Evolutionary conservation across 257 asterid genomes (phyloP), one percentile per base, ranked within the genome.

Genomic region (Solanum medicagineum): DNA sequence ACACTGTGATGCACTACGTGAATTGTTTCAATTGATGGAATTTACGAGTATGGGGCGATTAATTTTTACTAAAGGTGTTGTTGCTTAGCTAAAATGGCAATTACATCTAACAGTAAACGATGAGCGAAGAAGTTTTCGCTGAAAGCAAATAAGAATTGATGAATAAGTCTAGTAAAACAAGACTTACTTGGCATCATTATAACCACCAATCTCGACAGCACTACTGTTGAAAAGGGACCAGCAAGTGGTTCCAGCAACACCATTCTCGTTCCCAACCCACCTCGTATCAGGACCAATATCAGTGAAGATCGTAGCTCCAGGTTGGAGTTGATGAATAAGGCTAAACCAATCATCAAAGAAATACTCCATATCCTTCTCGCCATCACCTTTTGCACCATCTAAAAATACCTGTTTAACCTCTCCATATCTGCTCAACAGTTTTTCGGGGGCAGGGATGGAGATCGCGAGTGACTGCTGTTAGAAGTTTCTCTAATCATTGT

Each of bases 201-300:
- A 10, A 79, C 66, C 92, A 10, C 98, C 98, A 66, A 96, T 93
- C 81, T 89, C 84, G 9, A 90, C 91, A 42, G 56, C 85, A 87
- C 95, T 97, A 13, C 85, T 20, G 82, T 97, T 97, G 91, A 94
- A 94, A 83, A 92, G 98, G 69, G 99, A 97, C 98, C 99, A 97
- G 87, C 97, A 97, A 86, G 99, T 95, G 17, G 87, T 88, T 65
- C 94, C 94, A 49, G 98, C 95, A 88, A 86, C 87, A 63, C 98
- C 99, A 70, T 85, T 90, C 86, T 97, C 99, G 53, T 95, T 93
- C 29, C 99, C 99, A 15, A 97, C 91, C 99, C 98, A 97, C 91
- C 99, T 92, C 14, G 91, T 87, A 84, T 97, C 98, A 1, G 98
- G 99, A 82, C 98, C 98, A 55, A 91, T 95, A 90, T 95, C 99